Evolutionary conservation across 2,329 filamentous ascomycete genomes (phyloP), one percentile per base, ranked within the genome.

Genomic region (Fusarium sp.): DNA sequence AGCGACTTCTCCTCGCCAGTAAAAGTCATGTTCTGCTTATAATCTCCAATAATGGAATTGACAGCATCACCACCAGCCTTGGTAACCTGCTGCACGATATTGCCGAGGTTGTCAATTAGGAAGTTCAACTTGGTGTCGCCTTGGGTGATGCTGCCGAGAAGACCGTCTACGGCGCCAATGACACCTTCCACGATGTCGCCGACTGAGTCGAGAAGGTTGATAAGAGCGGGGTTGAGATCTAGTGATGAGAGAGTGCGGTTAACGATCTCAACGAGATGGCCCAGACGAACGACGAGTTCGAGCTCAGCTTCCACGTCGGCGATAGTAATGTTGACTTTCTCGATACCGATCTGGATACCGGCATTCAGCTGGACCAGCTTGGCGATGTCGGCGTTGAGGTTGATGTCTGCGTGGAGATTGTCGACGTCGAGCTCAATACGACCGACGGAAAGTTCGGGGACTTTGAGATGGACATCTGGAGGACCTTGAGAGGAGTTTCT

Each of bases 251-350:
- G 25, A 40, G 64, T 67, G 5, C 64, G 62, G 38, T 67, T 67
- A 18, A 67, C 64, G 34, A 67, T 67, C 27, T 67, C 51, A 4
- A 67, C 64, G 12, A 67, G 32, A 24, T 67, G 32, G 24, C 64
- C 64, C 8, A 67, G 15, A 16, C 64, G 63, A 22, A 67, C 64
- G 0, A 67, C 63, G 2, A 67, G 64, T 46, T 67, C 64, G 15
- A 67, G 64, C 30, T 67, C 64, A 8, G 64, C 64, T 16, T 67
- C 64, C 1, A 67, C 64, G 18, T 67, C 62, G 6, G 34, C 64
- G 4, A 67, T 67, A 4, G 63, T 67, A 18, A 67, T 67, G 20
- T 67, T 67, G 57, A 67, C 64, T 38, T 67, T 67, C 12, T 67
- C 64, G 12, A 67, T 62, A 3, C 56, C 56, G 13, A 67, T 4